A percentile compares a stretch with the other conserved stretches of the same genome.
phyloP scores from a whole-genome alignment of 2,329 filamentous ascomycete genomes.

The Ascochyta lentis region DNA sequence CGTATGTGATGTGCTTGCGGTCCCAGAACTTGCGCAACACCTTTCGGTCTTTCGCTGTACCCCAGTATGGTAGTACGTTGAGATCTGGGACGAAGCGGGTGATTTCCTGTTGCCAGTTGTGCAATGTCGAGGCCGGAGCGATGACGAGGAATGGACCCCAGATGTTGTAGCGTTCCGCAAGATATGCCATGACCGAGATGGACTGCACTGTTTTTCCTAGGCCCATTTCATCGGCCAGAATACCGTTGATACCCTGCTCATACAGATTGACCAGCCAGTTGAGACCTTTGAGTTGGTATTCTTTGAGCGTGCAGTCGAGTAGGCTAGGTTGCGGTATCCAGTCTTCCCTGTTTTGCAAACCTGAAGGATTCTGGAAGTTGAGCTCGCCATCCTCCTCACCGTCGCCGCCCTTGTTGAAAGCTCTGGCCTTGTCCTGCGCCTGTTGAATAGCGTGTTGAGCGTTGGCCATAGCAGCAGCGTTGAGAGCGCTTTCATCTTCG shows the following conservation, averaged over 20 bases:
- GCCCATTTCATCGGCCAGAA: constrained; percentile 98
- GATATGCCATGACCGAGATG: constrained; percentile 98
- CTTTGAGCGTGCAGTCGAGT: constrained; percentile 91
- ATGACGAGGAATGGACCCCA: constrained; percentile 98
- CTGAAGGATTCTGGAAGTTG: constrained; percentile 99
- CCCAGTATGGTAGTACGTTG: constrained; percentile 98
- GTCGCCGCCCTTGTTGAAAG: constrained; percentile 76
- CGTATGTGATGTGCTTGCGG: constrained; percentile 95
- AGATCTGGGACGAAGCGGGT: constrained; percentile 91
- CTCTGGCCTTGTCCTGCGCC: constrained; percentile 88
- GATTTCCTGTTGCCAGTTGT: constrained; percentile 99
- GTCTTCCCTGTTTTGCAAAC: constrained; percentile 84
- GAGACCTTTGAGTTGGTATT: constrained; percentile 98
- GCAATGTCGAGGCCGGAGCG: constrained; percentile 90
- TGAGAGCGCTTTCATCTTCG: constrained; percentile 83
- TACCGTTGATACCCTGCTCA: constrained; percentile 99
- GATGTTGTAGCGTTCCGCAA: constrained; percentile 95
- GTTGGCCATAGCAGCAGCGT: constrained; percentile 88
- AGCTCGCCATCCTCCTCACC: constrained; percentile 82
- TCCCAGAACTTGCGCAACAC: constrained; percentile 99
- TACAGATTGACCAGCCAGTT: constrained; percentile 99
- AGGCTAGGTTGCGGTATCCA: constrained; percentile 88
- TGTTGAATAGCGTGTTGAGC: constrained; percentile 95
- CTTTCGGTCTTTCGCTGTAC: constrained; percentile 90
- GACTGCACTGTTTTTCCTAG: constrained; percentile 98